Base-by-base conservation (phyloP, 441 rosid species). In the Daphne laureola region DNA sequence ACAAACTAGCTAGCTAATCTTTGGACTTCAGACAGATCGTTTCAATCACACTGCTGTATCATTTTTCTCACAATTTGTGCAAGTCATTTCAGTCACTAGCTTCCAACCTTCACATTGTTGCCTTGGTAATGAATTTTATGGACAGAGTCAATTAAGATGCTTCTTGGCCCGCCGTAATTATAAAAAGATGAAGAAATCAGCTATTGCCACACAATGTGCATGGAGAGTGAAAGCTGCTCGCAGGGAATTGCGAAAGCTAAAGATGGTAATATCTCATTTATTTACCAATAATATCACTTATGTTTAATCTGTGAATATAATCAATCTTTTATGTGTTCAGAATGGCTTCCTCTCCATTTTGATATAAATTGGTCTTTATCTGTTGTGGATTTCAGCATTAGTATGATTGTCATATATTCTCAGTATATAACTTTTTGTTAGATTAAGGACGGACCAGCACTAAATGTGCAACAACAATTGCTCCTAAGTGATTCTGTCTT, bases 221-320 rank as follows among this genome's bases (percentile, higher is more conserved):
- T 82, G 95, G 94, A 84, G 99, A 78, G 75, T 62, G 57, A 83
- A 53, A 73, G 59, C 73, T 61, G 96, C 99, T 42, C 69, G 78
- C n/a, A 74, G 70, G 73, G 96, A 90, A 65, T 57, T 94, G 60
- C 72, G 70, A 66, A 74, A 74, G 51, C 94, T 90, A 63, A 87
- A 69, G 78, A 74, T 79, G 90, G 99, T 94, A 54, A 74, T 6
- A 17, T 58, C 14, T 46, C 46, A 16, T 53, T 51, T 36, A 45
- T 66, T 42, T 53, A 16, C 40, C 15, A 31, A 3, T 31, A 47
- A 17, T 5, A 16, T 9, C 17, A 9, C 11, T 47, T 17, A 14
- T 43, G 38, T 17, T 43, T 41, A 13, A 11, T 49, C 52, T 48
- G 14, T 61, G 40, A 65, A 59, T 49, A 54, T 6, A 53, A 38